Conservation (phyloP, 495 filamentous ascomycete genomes). For the Patellaria atrata region DNA sequence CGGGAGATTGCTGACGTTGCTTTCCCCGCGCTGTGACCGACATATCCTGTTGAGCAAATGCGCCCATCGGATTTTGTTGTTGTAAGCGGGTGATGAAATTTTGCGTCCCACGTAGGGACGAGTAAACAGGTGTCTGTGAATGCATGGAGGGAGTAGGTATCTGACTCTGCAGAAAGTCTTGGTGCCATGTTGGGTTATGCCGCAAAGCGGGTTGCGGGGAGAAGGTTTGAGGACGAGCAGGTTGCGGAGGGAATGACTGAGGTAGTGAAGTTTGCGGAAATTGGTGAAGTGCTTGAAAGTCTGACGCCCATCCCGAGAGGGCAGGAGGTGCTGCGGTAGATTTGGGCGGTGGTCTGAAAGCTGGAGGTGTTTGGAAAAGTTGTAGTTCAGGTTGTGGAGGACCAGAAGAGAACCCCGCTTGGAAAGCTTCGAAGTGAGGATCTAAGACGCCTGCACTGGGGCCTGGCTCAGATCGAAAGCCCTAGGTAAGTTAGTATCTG, state of each 20-base stretch:
- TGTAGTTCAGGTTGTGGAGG: constrained; percentile 18
- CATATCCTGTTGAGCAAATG: neutral
- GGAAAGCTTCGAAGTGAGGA: constrained; percentile 58
- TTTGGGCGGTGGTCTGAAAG: constrained; percentile 5
- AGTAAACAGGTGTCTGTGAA: neutral
- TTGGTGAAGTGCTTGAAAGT: constrained; percentile 28
- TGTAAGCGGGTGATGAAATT: neutral
- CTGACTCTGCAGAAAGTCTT: constrained; percentile 20
- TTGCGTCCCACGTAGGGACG: neutral
- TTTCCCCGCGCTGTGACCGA: constrained; percentile 15
- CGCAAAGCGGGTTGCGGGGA: constrained; percentile 17
- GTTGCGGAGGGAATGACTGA: constrained; percentile 3
- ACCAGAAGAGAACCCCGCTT: constrained; percentile 38
- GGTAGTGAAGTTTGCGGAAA: no score
- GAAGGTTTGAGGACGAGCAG: no score
- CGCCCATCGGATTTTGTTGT: neutral
- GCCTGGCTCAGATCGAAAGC: constrained; percentile 45
- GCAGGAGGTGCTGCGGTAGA: constrained; percentile 5
- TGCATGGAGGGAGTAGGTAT: neutral
- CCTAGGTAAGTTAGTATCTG: constrained; percentile 27
- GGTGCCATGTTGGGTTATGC: constrained; percentile 23
- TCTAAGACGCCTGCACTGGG: constrained; percentile 43
- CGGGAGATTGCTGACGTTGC: constrained; percentile 11
- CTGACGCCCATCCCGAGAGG: constrained; percentile 29
- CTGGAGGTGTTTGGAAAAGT: constrained; percentile 8